phyloP scores from a whole-genome alignment of 805 yeast genomes.

The Lachancea lanzarotensis region DNA sequence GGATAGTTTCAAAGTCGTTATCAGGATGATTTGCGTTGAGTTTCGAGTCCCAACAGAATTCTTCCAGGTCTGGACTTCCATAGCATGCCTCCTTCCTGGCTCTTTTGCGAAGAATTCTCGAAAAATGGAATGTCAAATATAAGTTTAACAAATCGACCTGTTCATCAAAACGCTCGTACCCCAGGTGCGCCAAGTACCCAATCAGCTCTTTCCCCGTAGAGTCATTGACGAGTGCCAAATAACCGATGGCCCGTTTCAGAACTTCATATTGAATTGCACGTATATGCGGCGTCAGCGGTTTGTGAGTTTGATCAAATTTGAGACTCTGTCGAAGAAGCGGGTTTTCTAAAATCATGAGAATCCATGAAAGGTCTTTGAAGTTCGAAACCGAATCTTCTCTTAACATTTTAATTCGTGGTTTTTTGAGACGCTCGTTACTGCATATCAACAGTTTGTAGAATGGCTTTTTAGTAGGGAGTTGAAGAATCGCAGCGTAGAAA shows the following conservation, averaged over 20 bases:
- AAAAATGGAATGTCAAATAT: slow-evolving; percentile 70
- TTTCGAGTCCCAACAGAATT: slow-evolving; percentile 4
- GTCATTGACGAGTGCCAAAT: slow-evolving; percentile 41
- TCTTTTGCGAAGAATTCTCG: slow-evolving; percentile 36
- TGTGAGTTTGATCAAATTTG: slow-evolving; percentile 21
- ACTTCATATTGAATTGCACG: slow-evolving; percentile 59
- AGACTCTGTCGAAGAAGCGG: slow-evolving; percentile 54
- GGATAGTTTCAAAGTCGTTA: slow-evolving; percentile 1
- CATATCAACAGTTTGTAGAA: slow-evolving; percentile 48
- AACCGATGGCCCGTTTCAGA: slow-evolving; percentile 61
- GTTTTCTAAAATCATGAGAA: slow-evolving; percentile 59
- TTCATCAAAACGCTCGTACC: slow-evolving; percentile 37
- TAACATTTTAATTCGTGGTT: slow-evolving; percentile 36
- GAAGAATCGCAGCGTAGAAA: slow-evolving; percentile 41
- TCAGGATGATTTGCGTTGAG: slow-evolving; percentile 1
- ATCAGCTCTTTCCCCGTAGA: slow-evolving; percentile 7
- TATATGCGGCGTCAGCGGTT: slow-evolving; percentile 43
- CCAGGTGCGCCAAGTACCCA: slow-evolving; percentile 16
- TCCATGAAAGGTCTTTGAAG: slow-evolving; percentile 35
- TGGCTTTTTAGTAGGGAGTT: slow-evolving; percentile 57
- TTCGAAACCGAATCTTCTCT: neutral
- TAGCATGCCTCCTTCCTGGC: slow-evolving; percentile 3
- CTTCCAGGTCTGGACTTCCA: slow-evolving; percentile 7
- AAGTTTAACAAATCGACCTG: slow-evolving; percentile 67
- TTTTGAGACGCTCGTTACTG: slow-evolving; percentile 45